A percentile compares a stretch with the other conserved stretches of the same genome.
Conservation (phyloP, 2,329 filamentous ascomycete species). For the Periconia digitata region DNA sequence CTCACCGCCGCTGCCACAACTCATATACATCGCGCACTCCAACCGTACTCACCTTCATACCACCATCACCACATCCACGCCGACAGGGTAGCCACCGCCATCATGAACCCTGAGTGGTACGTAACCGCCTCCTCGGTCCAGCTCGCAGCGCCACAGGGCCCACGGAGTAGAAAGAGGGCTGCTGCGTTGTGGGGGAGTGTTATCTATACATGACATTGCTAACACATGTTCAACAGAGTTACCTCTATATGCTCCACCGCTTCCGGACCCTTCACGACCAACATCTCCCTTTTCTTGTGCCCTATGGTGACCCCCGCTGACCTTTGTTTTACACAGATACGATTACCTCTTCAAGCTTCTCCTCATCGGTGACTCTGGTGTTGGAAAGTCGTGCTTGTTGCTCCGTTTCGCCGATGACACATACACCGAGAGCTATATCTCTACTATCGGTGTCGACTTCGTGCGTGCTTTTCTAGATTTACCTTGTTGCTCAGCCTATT, state of each 20-base stretch:
- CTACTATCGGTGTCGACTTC: conserved; percentile 98
- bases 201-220: conserved; percentile 20
- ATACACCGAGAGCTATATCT: conserved; percentile 99
- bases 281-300: not conserved
- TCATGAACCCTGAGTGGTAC: conserved; percentile 92
- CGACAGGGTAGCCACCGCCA: conserved; percentile 45
- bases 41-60: conserved; percentile 7
- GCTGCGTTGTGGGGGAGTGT: not conserved
- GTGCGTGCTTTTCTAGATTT: conserved; percentile 26
- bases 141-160: conserved; percentile 33
- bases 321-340: conserved; percentile 68
- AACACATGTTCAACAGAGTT: conserved; percentile 31
- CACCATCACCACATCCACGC: conserved; percentile 10
- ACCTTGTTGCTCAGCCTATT: conserved; percentile 33
- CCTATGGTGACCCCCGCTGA: conserved; percentile 21
- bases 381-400: conserved; percentile 98
- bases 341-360: conserved; percentile 99
- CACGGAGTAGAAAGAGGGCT: conserved; percentile 3
- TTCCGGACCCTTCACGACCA: not conserved
- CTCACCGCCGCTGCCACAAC: conserved; percentile 13
- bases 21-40: not conserved
- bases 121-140: conserved; percentile 45
- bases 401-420: conserved; percentile 89
- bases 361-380: conserved; percentile 98
- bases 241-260: not conserved